Base-by-base conservation (phyloP, 257 asterid species). In the Paulownia fortunei region DNA sequence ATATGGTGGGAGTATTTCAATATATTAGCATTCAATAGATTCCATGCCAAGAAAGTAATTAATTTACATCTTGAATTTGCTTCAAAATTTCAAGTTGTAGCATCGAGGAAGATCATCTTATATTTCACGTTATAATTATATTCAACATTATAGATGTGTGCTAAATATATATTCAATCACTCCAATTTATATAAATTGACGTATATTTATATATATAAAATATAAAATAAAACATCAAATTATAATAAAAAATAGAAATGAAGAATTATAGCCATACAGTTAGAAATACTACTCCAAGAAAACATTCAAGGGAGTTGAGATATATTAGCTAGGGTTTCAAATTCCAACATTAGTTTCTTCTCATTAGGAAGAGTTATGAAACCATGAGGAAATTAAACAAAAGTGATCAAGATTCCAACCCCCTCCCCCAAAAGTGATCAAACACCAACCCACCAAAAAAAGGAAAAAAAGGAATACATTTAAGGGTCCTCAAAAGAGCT, bases 311-410 rank as follows among this genome's bases (percentile, higher is more conserved):
- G 47, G 56, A 80, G 16, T 70, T 70, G 82, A 64, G 66, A 71
- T 76, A 23, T 63, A 49, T 21, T 23, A 55, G 55, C 79, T 74
- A 79, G 85, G 88, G 86, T 83, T 85, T 80, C 80, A 69, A 44
- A 9, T 44, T 74, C 44, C 59, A 74, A 64, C 41, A 64, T 12
- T 26, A 52, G 61, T 68, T 79, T 69, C 63, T 61, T 68, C 41
- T 26, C 77, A 62, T 34, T 37, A 18, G 32, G 46, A 18, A 39
- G 69, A 77, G 12, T 41, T 41, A 68, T 39, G 49, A 68, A 81
- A 62, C 62, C 58, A 55, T 41, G 24, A 58, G 59, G 26, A 64
- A 46, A 41, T 66, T 27, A 64, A 63, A 73, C 39, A 71, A 76
- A 41, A n/a, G n/a, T n/a, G 62, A 42, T 46, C 67, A 72, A 47